Base-by-base conservation (phyloP, 495 filamentous ascomycete genomes). In the Hypoxylon fuscum region DNA sequence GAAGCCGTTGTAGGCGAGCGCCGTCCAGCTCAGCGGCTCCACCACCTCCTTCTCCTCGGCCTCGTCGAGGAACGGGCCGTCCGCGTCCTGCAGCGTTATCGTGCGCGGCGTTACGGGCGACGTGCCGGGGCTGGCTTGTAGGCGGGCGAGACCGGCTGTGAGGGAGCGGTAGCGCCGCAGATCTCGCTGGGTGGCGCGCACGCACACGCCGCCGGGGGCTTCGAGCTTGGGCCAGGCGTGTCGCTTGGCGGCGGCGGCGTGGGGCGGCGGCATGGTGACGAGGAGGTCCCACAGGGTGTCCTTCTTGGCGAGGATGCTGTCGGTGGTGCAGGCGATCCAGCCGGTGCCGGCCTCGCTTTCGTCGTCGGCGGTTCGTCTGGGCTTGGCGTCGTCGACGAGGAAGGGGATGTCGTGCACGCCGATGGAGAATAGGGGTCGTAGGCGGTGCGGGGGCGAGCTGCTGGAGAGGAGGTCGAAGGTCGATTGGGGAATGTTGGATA, bases 261-360 rank as follows among this genome's bases (percentile, higher is more conserved):
- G 76, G 1, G 79, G 67, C 1, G 88, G 81, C 0, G 93, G 92
- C 58, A 97, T 78, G 12, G 88, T 91, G 61, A 97, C 85, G 46
- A 97, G 83, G 41, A 94, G 80, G 71, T 98, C 95, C 76, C 91
- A 98, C 15, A 98, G 87, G 14, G 87, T 80, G 22, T 85, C 80
- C 73, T 97, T 98, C 74, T 90, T 89, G 54, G 83, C 85, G 31
- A 98, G 81, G 48, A 98, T 90, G 67, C 87, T 92, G 72, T 98
- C 95, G 18, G 95, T 98, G 25, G 93, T 95, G 72, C 93, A 97
- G 1, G 95, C 95, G 41, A 96, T 85, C 93, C 93, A 98, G 10
- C 90, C 87, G 1, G 84, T 79, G 9, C 83, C 82, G 18, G 75
- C 70, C 31, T 87, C 88, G 10, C 80, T 75, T 14, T 59, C 41